Percentiles rank a stretch among this genome's conserved stretches.
These are phyloP conservation scores for Ganoderma boninense DNA, from an alignment of 1,284 basidiomycete genomes.

Conservation along the genomic window DNA sequence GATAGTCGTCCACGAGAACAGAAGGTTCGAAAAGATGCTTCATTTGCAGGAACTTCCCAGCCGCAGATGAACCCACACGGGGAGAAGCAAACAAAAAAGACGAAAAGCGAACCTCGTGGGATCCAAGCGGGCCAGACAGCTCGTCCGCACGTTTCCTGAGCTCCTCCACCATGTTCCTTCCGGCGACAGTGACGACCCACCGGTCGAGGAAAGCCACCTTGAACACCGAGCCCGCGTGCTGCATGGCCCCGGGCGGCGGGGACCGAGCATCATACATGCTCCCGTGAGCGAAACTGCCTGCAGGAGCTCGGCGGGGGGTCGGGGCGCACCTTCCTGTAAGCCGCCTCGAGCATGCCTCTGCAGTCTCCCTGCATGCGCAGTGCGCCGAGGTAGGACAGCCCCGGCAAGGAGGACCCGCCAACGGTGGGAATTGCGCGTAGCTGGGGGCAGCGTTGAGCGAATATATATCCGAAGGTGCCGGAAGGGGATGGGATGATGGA, in stretches of 20 bases:
- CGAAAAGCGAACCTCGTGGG: neutral
- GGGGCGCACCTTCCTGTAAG: neutral
- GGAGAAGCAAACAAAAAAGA: neutral
- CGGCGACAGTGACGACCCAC: constrained; percentile 38
- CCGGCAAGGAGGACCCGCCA: neutral
- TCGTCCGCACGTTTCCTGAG: neutral
- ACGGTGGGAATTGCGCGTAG: neutral
- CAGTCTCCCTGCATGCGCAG: neutral
- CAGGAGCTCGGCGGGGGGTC: no score
- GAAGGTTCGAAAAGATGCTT: constrained; percentile 17
- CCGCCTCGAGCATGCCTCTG: constrained; percentile 24
- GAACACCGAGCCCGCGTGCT: constrained; percentile 43
- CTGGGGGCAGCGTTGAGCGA: neutral
- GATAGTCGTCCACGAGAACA: constrained; percentile 39
- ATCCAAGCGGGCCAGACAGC: neutral
- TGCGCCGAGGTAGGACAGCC: neutral
- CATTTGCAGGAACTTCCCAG: constrained; percentile 12
- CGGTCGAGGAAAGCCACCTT: constrained; percentile 46
- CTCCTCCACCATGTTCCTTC: constrained; percentile 15
- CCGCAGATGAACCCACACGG: neutral
- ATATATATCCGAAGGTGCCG: neutral
- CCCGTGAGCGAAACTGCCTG: neutral
- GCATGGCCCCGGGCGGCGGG: no score
- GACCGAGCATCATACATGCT: neutral
- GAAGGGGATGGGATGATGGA: neutral